phyloP scores from a whole-genome alignment of 305 asterid species.

The Plantago lanceolata region DNA sequence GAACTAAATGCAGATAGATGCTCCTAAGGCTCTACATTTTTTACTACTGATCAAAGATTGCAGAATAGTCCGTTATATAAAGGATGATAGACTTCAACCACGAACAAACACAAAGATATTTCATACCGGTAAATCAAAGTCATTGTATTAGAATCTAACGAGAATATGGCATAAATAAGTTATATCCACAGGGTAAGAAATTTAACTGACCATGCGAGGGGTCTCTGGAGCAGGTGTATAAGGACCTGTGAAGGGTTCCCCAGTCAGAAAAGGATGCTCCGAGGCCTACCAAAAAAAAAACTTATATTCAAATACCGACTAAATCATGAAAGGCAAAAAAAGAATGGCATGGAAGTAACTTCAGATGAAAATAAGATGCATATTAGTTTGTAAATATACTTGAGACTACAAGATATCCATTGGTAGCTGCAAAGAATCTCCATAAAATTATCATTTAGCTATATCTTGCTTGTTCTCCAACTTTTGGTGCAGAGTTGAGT shows the following conservation, averaged over 20 bases:
- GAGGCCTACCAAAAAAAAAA: slow-evolving; percentile 69
- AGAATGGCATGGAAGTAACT: neutral
- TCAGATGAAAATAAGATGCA: slow-evolving; percentile 2
- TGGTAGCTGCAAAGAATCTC: neutral
- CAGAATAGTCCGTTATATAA: neutral
- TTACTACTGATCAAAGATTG: neutral
- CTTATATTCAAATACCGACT: slow-evolving; percentile 28
- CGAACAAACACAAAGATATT: neutral
- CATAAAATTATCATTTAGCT: neutral
- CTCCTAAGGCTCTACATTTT: neutral
- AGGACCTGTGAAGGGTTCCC: slow-evolving; percentile 89
- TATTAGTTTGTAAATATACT: slow-evolving; percentile 8
- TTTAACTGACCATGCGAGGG: slow-evolving; percentile 76
- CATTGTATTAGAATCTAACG: slow-evolving; percentile 3
- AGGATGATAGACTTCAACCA: slow-evolving; percentile 10
- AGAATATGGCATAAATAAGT: slow-evolving; percentile 13
- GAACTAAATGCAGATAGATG: neutral
- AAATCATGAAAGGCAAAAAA: slow-evolving; percentile 14
- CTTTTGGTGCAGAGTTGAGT: neutral
- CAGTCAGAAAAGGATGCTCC: slow-evolving; percentile 96
- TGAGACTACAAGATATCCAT: neutral
- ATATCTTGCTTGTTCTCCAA: neutral
- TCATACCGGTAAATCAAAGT: neutral
- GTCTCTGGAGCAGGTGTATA: slow-evolving; percentile 85
- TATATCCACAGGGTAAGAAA: slow-evolving; percentile 11